These are phyloP conservation scores for Claviceps spartinae DNA, from an alignment of 2,329 filamentous ascomycete genomes.

Conservation along the genomic window DNA sequence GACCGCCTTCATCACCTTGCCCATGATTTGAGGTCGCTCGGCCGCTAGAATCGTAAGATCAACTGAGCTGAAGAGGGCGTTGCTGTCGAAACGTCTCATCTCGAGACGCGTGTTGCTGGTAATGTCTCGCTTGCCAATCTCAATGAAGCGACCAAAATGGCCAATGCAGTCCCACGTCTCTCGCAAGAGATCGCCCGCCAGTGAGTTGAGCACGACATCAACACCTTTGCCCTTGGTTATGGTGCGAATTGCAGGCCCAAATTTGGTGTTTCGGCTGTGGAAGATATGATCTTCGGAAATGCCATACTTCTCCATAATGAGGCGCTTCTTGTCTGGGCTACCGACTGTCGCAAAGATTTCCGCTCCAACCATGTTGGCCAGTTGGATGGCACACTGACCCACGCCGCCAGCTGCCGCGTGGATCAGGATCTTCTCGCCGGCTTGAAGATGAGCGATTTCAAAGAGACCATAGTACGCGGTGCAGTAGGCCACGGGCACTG, in stretches of 20 bases:
- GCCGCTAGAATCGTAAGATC: conserved; percentile 31
- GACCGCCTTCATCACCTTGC: conserved; percentile 18
- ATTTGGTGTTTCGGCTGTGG: conserved; percentile 13
- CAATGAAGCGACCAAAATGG: conserved; percentile 12
- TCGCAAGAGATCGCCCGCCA: conserved; percentile 14
- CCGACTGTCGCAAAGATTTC: conserved; percentile 30
- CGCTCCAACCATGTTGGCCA: conserved; percentile 24
- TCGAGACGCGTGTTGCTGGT: conserved; percentile 28
- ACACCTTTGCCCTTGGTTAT: conserved; percentile 39
- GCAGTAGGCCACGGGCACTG: conserved; percentile 25
- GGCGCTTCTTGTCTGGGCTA: conserved; percentile 20
- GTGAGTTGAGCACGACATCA: conserved; percentile 50
- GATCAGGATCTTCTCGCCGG: conserved; percentile 26
- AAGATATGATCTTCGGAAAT: conserved; percentile 21
- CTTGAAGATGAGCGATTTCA: conserved; percentile 22
- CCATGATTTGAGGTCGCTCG: conserved; percentile 26
- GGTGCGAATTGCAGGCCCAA: conserved; percentile 11
- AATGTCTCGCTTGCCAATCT: conserved; percentile 20
- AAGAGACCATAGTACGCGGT: conserved; percentile 29
- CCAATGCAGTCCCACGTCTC: conserved; percentile 31
- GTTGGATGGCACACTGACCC: conserved; percentile 25
- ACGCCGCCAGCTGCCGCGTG: conserved; percentile 25
- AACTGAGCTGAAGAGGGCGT: conserved; percentile 31
- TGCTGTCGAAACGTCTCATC: conserved; percentile 34
- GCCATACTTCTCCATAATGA: conserved; percentile 23